Evolutionary conservation across 2,329 filamentous ascomycete genomes (phyloP), one percentile per base, ranked within the genome.

Genomic region (Sporothrix curviconia): DNA sequence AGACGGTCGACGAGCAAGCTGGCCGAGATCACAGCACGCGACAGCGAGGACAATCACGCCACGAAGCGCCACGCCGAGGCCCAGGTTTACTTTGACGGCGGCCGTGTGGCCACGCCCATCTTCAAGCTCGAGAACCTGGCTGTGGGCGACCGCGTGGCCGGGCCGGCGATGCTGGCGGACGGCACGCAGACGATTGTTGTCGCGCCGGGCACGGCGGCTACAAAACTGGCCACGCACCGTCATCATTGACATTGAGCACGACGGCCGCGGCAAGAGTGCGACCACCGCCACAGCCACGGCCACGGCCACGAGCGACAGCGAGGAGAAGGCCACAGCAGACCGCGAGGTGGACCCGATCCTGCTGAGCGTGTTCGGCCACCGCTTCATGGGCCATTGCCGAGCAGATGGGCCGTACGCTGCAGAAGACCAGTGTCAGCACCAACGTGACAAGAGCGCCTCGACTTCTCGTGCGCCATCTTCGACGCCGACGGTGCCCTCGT

Each of bases 161-260:
- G 92, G 0, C 92, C 92, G 1, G 91, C 91, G 0, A 89, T 96
- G 72, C 80, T 96, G 58, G 90, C 90, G 2, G 92, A 92, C 66
- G 87, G 87, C 8, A 92, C 89, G 1, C 92, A 96, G 71, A 97
- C 92, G 0, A 94, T 97, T 61, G 89, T 96, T 0, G 85, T 96
- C 3, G 89, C 89, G 0, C 92, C 92, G 0, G 82, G 81, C 30
- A 83, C 90, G 2, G 82, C 83, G 22, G 92, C 92, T 0, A 73
- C 91, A 24, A 78, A 96, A 32, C 84, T 95, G 17, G 80, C 90
- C 61, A 95, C 91, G 0, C 92, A 96, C 65, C n/a, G 90, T 96
- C 7, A 80, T 96, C 7, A 92, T 96, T 66, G 90, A 96, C 62
- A 81, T 94, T 40, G 82, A 85, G 56, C 84, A n/a, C 12, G 34